Evolutionary conservation across 2,329 filamentous ascomycete species (phyloP), one percentile per base, ranked within the genome.

Genomic region (Simplicillium sp.): DNA sequence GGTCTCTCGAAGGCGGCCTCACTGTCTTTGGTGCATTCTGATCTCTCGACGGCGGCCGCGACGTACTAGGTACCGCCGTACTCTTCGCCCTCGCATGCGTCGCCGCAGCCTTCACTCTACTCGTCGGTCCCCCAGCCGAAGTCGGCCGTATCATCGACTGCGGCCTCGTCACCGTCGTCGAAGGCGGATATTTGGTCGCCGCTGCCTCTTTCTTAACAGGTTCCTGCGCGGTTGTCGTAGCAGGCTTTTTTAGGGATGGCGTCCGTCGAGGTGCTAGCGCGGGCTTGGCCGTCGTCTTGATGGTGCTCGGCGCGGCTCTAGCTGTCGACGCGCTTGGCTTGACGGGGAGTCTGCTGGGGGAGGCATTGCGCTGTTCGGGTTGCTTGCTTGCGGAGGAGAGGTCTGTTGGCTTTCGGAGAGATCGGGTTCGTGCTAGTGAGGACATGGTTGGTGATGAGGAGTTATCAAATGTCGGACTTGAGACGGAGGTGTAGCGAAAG

Each of bases 301-400:
- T 25, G 20, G 6, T 9, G 20, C 20, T 25, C 6, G 6, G 5
- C 6, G 20, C 20, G 20, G 20, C 5, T 25, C 50, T 50, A 7
- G 55, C 47, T 11, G 61, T 59, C 15, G 62, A 55, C 17, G 59
- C 54, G 37, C 53, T 48, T 28, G 67, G 68, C 50, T 70, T 73
- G 48, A 68, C 54, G 32, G 71, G 71, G 28, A 75, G 58, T 32
- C 71, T 65, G 50, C 66, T 75, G 2, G 72, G 70, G 9, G 71
- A 75, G 14, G 48, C 52, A 48, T 55, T 65, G 42, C 65, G 59
- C 18, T 53, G 42, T 32, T 56, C 54, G 45, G 39, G 45, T 34
- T 41, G 16, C 15, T 42, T 34, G 45, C 40, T 16, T 38, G 36
- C 17, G 36, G 38, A 36, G 16, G 42, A 17, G 28, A 40, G 25